Evolutionary conservation across 495 filamentous ascomycete species (phyloP), one percentile per base, ranked within the genome.

Genomic region (Cudoniella acicularis): DNA sequence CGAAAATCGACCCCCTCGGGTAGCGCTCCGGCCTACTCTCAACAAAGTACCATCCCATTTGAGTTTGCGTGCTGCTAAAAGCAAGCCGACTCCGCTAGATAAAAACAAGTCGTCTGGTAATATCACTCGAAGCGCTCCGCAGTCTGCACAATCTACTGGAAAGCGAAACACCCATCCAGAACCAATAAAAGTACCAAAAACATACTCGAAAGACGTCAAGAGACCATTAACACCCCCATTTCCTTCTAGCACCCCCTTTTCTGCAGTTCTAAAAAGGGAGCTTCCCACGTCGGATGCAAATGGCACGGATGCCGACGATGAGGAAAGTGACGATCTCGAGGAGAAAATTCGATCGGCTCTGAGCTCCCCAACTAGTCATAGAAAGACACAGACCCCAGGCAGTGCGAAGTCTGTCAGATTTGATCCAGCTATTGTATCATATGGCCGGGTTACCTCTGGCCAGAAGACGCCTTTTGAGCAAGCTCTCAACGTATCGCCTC

Each of bases 341-440:
- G 20, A 40, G 8, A 50, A 22, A 23, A 41, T 49, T 30, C 40
- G 57, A 49, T 54, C 57, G 2, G 57, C 50, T 49, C 23, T 60
- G 13, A 41, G 3, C 17, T 20, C n/a, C 18, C 50, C 25, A 17
- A 25, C 11, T 4, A 57, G 11, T 48, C 41, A 18, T 25, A 42
- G 18, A 1, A 1, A 20, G 18, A 24, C 23, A 6, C 2, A 24
- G 10, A 50, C 23, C 11, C 46, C 26, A 21, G 17, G 20, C 26
- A 43, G 36, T 13, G 6, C 21, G 10, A 64, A 59, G 48, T 62
- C 59, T 48, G 60, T 67, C 17, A 59, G 42, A 42, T 64, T 56
- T 51, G 64, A 67, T 53, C 64, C 64, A 30, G 60, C 61, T 30
- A 59, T 64, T 21, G 27, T 67, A 10, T 49, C 49, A 20, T 27